Percentiles rank a stretch among this genome's conserved stretches.
phyloP scores from a whole-genome alignment of 305 asterid species.

The Fraxinus nigra region DNA sequence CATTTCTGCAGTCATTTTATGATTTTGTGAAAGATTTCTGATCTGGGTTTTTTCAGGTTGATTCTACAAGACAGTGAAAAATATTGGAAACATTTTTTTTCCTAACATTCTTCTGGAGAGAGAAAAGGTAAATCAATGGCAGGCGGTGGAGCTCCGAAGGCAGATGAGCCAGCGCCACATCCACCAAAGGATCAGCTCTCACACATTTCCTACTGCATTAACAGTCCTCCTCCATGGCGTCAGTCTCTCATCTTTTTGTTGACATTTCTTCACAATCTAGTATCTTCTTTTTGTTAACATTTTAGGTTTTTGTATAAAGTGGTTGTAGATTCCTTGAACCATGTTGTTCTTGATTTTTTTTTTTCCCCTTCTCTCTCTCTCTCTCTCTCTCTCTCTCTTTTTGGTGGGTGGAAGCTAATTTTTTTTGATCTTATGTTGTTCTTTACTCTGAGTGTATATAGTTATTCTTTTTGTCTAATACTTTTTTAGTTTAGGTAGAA shows the following conservation, averaged over 20 bases:
- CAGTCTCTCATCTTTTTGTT: slow-evolving; percentile 25
- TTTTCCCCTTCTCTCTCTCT: neutral
- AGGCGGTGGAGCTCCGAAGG: slow-evolving; percentile 32
- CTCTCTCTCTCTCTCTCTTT: neutral
- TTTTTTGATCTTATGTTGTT: neutral
- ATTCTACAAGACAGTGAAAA: slow-evolving; percentile 20
- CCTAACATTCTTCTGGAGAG: slow-evolving; percentile 4
- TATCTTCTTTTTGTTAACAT: neutral
- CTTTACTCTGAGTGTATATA: neutral
- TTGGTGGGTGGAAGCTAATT: neutral
- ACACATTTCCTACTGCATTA: slow-evolving; percentile 61
- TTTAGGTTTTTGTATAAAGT: neutral
- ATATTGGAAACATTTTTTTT: slow-evolving; percentile 20
- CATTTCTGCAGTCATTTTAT: slow-evolving; percentile 21
- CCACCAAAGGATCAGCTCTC: slow-evolving; percentile 74
- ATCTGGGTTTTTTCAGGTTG: slow-evolving; percentile 51
- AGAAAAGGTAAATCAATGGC: slow-evolving; percentile 41
- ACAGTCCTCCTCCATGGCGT: slow-evolving; percentile 82
- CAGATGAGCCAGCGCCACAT: slow-evolving; percentile 61
- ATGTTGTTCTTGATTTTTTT: neutral
- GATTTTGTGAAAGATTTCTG: slow-evolving; percentile 22
- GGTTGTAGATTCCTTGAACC: neutral
- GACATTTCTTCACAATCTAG: slow-evolving; percentile 10
- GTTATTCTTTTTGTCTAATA: neutral
- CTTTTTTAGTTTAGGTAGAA: neutral